Base-by-base conservation (phyloP, 169 alveolate genomes). In the Blepharisma undulans region DNA sequence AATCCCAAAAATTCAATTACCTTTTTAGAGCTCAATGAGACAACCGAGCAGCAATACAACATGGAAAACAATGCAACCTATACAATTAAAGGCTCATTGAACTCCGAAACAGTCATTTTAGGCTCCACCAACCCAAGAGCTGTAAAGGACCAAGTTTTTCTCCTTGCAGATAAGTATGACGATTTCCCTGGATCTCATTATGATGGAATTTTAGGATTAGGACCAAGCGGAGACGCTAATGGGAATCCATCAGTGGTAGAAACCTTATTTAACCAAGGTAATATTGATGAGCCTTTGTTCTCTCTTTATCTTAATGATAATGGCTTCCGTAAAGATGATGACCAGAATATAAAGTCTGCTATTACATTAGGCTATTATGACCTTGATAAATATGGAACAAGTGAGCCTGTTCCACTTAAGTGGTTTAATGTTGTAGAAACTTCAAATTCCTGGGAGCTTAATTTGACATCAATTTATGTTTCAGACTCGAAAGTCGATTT, bases 121-220 rank as follows among this genome's bases (percentile, higher is more conserved):
- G 66, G 66, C 66, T 48, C 66, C 14, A 48, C 66, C 16, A 48
- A 48, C 66, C 66, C 66, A 48, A 48, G 66, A 5, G 66, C 27
- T 2, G 74, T 76, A 25, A 22, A 84, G n/a, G 27, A 84, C 36
- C 89, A 84, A 76, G 27, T 22, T 59, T 48, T 84, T 25, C 19
- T 84, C 12, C 21, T 84, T 21, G 36, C 19, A 10, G 32, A 32
- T n/a, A 36, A 25, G 18, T n/a, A 27, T 34, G 59, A 76, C 7
- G 71, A 61, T 21, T 88, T 72, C 34, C 59, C 61, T 21, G 33
- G 77, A 19, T 14, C 34, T 19, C 22, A 32, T 22, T 21, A 22
- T 22, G 87, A 76, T 74, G 92, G 92, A 29, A 34, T 88, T 27
- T 72, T 88, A 29, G 92, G 91, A 3, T 12, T 86, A 32, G 84